Base-by-base conservation (phyloP, 2,329 filamentous ascomycete genomes). In the Lachnellula suecica region DNA sequence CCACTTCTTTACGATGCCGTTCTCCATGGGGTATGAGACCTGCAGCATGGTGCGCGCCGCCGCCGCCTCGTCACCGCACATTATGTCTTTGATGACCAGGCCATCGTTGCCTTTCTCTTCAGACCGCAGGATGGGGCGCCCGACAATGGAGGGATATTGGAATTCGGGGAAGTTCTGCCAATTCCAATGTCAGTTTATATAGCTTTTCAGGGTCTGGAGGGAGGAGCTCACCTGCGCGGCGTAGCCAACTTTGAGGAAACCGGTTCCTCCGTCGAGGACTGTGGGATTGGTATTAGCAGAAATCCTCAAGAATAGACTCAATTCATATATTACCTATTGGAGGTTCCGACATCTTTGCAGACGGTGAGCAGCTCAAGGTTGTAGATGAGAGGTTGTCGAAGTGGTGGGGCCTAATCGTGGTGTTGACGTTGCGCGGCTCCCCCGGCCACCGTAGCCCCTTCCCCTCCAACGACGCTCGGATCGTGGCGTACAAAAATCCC, bases 231-330 rank as follows among this genome's bases (percentile, higher is more conserved):
- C 85, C 77, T 87, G 92, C 68, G 88, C 94, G 69, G 94, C 94
- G 79, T 97, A 99, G 73, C 94, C 94, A 77, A 96, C 94, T 78
- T 99, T 99, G 74, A 99, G 88, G 82, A 99, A 99, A 75, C 94
- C 94, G 71, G 94, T 99, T 75, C 94, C 94, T 82, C 94, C 94
- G 81, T 99, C 94, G 82, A 99, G 93, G 71, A 99, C 94, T 97
- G 71, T 47, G 47, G 25, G 19, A 50, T 52, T 56, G 38, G 42
- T 22, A 45, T 66, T 51, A 66, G 61, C 50, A 57, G 29, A 31
- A 23, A 17, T 19, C 31, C 17, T n/a, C 20, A 17, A 37, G 15
- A 3, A 15, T 19, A 3, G 34, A 37, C 9, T 5, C 24, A 24
- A 27, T 45, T 24, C 23, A 20, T 24, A 8, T 42, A 10, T 48